Percentiles rank a stretch among this genome's conserved stretches.
These are phyloP conservation scores for Mortierella antarctica DNA, from an alignment of 192 early-diverging fungal genomes.

Conservation along the genomic window DNA sequence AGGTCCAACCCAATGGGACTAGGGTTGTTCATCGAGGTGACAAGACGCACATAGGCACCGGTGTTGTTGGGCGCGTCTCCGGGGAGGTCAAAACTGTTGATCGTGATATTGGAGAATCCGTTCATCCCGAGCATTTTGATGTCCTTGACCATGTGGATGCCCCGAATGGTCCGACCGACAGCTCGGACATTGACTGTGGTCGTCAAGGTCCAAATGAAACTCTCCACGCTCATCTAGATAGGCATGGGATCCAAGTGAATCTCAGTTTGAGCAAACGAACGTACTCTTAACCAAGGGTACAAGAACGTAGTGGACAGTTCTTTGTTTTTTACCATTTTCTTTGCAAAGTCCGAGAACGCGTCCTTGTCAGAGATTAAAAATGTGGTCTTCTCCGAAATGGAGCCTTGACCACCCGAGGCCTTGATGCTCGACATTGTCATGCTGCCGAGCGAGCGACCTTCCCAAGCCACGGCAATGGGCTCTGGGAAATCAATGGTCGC, in stretches of 20 bases:
- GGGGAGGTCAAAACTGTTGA: conserved; percentile 64
- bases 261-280: background rate
- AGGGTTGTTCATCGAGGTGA: conserved; percentile 63
- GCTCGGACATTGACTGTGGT: conserved; percentile 33
- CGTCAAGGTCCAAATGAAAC: conserved; percentile 37
- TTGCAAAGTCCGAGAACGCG: conserved; percentile 60
- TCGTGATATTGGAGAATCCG: conserved; percentile 60
- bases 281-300: background rate
- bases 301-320: background rate
- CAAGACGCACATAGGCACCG: conserved; percentile 60
- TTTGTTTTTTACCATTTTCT: conserved; percentile 50
- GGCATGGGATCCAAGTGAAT: background rate
- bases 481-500: conserved; percentile 61
- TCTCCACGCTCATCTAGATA: conserved; percentile 30
- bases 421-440: conserved; percentile 57
- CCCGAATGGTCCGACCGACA: conserved; percentile 34
- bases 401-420: conserved; percentile 54
- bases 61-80: conserved; percentile 65
- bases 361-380: conserved; percentile 55
- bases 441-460: conserved; percentile 58
- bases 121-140: conserved; percentile 57
- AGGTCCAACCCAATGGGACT: conserved; percentile 65
- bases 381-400: conserved; percentile 49
- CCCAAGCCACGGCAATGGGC: conserved; percentile 60
- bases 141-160: conserved; percentile 29